These are phyloP conservation scores for Phytophthora hibernalis DNA, from an alignment of 352 stramenopile species.

Conservation along the genomic window DNA sequence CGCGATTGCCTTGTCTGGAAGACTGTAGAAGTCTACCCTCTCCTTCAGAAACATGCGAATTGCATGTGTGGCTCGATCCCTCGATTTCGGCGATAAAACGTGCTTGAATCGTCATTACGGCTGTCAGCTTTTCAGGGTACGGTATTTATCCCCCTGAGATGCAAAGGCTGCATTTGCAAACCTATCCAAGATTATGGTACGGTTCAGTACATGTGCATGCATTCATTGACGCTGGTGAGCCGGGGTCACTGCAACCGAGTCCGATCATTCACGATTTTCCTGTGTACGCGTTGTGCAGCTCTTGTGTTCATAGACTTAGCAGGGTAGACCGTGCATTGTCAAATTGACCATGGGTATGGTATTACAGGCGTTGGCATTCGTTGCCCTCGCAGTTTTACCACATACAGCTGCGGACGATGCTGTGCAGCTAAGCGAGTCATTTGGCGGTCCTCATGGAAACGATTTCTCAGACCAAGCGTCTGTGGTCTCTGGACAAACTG, in stretches of 20 bases:
- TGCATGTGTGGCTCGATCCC: conserved; percentile 4
- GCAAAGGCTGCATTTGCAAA: not conserved
- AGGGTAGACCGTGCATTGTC: not conserved
- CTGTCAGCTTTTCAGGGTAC: not conserved
- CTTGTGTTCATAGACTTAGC: not conserved
- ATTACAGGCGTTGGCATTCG: conserved; percentile 2
- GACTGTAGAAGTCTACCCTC: not conserved
- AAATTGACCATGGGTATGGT: not conserved
- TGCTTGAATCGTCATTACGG: not conserved
- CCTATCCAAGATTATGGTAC: not conserved
- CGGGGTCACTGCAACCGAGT: not conserved
- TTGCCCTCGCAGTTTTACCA: conserved; percentile 1
- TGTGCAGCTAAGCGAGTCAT: conserved; percentile 27
- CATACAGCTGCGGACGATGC: conserved; percentile 8
- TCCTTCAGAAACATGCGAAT: conserved; percentile 10
- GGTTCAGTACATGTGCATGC: not conserved
- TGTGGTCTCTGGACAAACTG: conserved; percentile 19
- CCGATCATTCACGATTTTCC: conserved; percentile 10
- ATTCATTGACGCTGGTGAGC: conserved; percentile 2
- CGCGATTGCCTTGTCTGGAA: not conserved
- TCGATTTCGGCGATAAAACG: not conserved
- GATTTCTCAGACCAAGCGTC: conserved; percentile 32
- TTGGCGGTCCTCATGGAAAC: conserved; percentile 29
- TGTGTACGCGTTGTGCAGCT: not conserved
- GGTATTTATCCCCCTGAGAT: not conserved